phyloP scores from a whole-genome alignment of 352 stramenopile species.

The Phytophthora citrophthora region DNA sequence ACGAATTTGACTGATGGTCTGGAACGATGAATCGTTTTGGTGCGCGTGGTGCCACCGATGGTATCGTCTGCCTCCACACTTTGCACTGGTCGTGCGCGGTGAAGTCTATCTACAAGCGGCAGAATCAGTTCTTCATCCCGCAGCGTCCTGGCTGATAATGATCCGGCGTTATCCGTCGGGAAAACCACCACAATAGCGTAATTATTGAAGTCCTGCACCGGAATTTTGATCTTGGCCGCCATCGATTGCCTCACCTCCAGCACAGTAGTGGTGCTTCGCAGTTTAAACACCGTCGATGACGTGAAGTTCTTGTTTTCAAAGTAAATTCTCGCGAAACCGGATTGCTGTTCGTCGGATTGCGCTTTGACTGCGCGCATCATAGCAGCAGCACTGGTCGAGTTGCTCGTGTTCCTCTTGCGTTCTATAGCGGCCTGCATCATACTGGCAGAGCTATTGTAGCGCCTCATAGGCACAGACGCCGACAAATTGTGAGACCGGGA shows the following conservation, averaged over 20 bases:
- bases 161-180: conserved; percentile 60
- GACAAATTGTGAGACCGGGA: conserved; percentile 25
- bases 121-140: conserved; percentile 83
- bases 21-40: conserved; percentile 67
- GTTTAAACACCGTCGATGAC: conserved; percentile 83
- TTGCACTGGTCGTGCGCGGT: conserved; percentile 48
- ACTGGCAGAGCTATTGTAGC: conserved; percentile 38
- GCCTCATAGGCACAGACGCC: conserved; percentile 34
- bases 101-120: conserved; percentile 71
- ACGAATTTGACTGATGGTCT: conserved; percentile 82
- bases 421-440: conserved; percentile 32
- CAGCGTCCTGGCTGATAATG: conserved; percentile 72
- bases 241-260: conserved; percentile 82
- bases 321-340: conserved; percentile 84
- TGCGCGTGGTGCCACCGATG: conserved; percentile 42
- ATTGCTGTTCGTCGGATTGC: conserved; percentile 46
- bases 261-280: conserved; percentile 70
- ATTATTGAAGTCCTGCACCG: conserved; percentile 59
- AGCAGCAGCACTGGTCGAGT: conserved; percentile 10
- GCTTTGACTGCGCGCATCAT: conserved; percentile 38
- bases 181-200: conserved; percentile 87
- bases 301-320: conserved; percentile 86
- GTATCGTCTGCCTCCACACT: conserved; percentile 57
- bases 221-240: conserved; percentile 85
- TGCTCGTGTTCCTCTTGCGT: conserved; percentile 30